Conservation (phyloP, 305 asterid species). For the Ilex paraguariensis region DNA sequence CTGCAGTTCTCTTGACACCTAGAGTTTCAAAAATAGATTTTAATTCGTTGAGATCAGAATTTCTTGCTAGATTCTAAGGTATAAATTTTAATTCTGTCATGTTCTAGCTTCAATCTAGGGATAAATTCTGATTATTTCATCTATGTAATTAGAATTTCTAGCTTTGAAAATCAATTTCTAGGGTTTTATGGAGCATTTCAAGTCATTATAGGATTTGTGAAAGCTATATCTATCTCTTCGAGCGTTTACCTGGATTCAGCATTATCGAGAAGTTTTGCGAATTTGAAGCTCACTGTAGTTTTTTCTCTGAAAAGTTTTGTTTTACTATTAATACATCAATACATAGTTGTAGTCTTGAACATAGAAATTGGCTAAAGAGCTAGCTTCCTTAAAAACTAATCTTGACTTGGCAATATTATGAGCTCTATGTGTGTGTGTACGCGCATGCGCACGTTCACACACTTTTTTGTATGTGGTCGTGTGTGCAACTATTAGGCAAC, state of each 20-base stretch:
- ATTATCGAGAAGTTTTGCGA: slow-evolving; percentile 68
- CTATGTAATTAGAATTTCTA: too few relatives aligned
- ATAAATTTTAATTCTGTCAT: too few relatives aligned
- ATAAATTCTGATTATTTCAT: too few relatives aligned
- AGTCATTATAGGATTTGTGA: slow-evolving; percentile 39
- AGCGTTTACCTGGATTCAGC: slow-evolving; percentile 41
- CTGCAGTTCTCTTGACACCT: too few relatives aligned
- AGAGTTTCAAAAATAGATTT: too few relatives aligned
- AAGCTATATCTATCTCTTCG: slow-evolving; percentile 37
- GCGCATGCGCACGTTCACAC: neutral
- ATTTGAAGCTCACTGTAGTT: slow-evolving; percentile 92
- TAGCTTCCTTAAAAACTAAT: slow-evolving; percentile 80
- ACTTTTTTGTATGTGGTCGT: neutral
- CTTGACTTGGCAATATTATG: slow-evolving; percentile 70
- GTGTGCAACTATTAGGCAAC: too few relatives aligned
- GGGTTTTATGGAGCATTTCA: slow-evolving; percentile 37
- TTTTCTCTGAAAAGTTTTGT: slow-evolving; percentile 2
- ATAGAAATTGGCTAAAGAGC: slow-evolving; percentile 91
- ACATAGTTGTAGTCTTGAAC: slow-evolving; percentile 6
- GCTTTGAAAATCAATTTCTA: too few relatives aligned
- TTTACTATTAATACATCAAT: neutral
- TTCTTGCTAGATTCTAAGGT: too few relatives aligned
- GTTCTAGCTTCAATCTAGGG: too few relatives aligned
- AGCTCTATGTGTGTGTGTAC: neutral
- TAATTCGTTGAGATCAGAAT: too few relatives aligned